These are phyloP conservation scores for Botryosphaeria dothidea DNA, from an alignment of 2,329 filamentous ascomycete genomes.

Conservation along the genomic window DNA sequence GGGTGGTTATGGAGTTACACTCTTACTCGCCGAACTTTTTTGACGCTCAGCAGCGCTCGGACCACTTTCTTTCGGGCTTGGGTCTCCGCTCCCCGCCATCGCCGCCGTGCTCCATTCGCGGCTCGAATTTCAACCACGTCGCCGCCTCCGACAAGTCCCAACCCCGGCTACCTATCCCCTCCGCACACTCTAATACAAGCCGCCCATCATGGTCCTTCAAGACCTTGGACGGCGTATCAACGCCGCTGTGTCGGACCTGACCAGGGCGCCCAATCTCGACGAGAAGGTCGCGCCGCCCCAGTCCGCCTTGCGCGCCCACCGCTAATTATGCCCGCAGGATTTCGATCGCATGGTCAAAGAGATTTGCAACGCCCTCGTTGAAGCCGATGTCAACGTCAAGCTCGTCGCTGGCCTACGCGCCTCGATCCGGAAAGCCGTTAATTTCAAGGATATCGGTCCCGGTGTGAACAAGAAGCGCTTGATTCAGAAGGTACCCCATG, in stretches of 20 bases:
- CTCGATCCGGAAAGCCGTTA: conserved; percentile 86
- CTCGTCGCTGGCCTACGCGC: conserved; percentile 90
- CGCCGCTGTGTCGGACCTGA: conserved; percentile 90
- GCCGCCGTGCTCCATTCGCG: conserved; percentile 2
- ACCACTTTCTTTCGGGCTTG: background rate
- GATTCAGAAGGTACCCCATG: conserved; percentile 73
- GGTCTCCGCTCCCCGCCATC: conserved; percentile 2
- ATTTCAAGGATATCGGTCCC: conserved; percentile 89
- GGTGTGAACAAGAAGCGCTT: conserved; percentile 97
- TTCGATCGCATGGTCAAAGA: conserved; percentile 99
- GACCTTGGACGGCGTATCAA: conserved; percentile 98
- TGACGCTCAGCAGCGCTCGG: background rate
- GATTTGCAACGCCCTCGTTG: conserved; percentile 91
- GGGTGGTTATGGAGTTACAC: background rate
- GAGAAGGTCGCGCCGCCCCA: conserved; percentile 69
- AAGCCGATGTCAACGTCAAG: conserved; percentile 95
- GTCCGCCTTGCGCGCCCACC: conserved; percentile 2
- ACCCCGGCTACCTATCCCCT: background rate
- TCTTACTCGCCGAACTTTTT: conserved; percentile 7
- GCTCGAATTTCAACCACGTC: conserved; percentile 14
- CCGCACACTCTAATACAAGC: background rate
- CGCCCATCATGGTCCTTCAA: conserved; percentile 82
- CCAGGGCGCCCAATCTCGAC: conserved; percentile 87
- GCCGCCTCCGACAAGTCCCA: background rate
- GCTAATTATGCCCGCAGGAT: conserved; percentile 59